Conservation (phyloP, 2,329 filamentous ascomycete species). For the Penicillium hesseltinei region DNA sequence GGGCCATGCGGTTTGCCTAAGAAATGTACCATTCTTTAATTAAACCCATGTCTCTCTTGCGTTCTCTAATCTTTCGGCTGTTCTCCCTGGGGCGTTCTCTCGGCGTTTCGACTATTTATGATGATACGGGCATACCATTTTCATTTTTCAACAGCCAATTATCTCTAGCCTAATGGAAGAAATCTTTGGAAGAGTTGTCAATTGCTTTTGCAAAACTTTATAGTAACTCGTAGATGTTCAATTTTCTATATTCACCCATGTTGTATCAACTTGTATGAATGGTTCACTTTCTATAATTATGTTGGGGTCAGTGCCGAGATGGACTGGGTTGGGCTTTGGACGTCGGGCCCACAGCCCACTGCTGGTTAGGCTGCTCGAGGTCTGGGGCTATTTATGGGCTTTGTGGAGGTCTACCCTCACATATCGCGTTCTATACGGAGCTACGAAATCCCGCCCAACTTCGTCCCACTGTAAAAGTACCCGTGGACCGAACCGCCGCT, state of each 20-base stretch:
- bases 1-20: slow-evolving; percentile 73
- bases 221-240: neutral
- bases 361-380: no score
- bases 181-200: neutral
- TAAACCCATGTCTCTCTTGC: slow-evolving; percentile 12
- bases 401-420: no score
- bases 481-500: no score
- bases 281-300: neutral
- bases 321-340: no score
- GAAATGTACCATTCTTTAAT: slow-evolving; percentile 68
- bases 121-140: slow-evolving; percentile 4
- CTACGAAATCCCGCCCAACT: no score
- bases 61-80: slow-evolving; percentile 10
- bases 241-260: neutral
- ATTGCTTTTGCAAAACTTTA: neutral
- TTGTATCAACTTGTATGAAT: neutral
- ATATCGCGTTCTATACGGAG: no score
- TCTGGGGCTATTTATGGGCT: no score
- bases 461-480: no score
- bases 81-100: slow-evolving; percentile 18
- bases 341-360: no score
- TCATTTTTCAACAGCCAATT: neutral
- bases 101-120: slow-evolving; percentile 15
- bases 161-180: neutral
- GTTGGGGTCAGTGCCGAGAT: no score